Evolutionary conservation across 1,284 basidiomycete genomes (phyloP).

Genomic region (Microbotryum lychnidis-dioicae): DNA sequence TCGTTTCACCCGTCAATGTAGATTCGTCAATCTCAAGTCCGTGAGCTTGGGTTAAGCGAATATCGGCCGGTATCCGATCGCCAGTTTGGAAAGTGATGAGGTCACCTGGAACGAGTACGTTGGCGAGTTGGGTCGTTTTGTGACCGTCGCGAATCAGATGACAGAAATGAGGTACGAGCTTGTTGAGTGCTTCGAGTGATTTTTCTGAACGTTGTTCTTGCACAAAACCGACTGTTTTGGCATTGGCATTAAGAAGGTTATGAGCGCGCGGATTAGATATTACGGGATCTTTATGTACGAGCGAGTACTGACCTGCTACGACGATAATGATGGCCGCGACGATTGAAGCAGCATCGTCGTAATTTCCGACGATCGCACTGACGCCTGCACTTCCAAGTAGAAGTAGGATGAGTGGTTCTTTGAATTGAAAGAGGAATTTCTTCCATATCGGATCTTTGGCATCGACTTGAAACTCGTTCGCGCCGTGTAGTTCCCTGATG

Average conservation of each 20-base stretch:
- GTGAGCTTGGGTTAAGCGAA: slow-evolving; percentile 67
- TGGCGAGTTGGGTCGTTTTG: slow-evolving; percentile 72
- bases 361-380: slow-evolving; percentile 82
- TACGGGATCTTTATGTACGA: too few species aligned
- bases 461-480: slow-evolving; percentile 89
- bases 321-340: slow-evolving; percentile 89
- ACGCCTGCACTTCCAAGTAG: slow-evolving; percentile 79
- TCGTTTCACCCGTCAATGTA: slow-evolving; percentile 87
- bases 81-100: slow-evolving; percentile 75
- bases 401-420: slow-evolving; percentile 85
- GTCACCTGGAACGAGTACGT: slow-evolving; percentile 91
- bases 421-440: slow-evolving; percentile 88
- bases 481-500: slow-evolving; percentile 65
- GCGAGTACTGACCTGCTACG: slow-evolving; percentile 59
- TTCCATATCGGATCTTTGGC: slow-evolving; percentile 67
- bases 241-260: not conserved
- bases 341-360: slow-evolving; percentile 90
- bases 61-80: slow-evolving; percentile 90
- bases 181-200: slow-evolving; percentile 87
- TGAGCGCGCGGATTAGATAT: not conserved
- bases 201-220: slow-evolving; percentile 93
- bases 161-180: slow-evolving; percentile 92
- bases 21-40: slow-evolving; percentile 93
- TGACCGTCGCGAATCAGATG: slow-evolving; percentile 75
- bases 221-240: slow-evolving; percentile 83